These are phyloP conservation scores for Fistulifera solaris DNA, from an alignment of 108 stramenopile genomes.

Conservation along the genomic window DNA sequence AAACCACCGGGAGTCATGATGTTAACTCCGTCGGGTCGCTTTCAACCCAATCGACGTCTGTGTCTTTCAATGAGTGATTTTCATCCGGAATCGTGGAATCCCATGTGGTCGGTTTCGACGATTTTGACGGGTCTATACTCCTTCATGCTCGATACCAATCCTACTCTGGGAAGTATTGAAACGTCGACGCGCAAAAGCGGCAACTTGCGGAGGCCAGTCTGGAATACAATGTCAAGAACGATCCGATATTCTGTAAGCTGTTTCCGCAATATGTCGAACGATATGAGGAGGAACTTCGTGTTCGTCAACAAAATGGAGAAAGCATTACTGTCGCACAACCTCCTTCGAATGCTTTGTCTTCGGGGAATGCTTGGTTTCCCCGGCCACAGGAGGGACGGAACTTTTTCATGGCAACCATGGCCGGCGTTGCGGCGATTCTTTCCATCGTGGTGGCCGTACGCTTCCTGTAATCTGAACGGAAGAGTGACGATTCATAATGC, in stretches of 20 bases:
- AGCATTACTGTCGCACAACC: constrained; percentile 8
- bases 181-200: constrained; percentile 56
- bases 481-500: constrained; percentile 1
- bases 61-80: constrained; percentile 93
- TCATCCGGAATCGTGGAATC: constrained; percentile 87
- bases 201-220: constrained; percentile 74
- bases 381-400: no score
- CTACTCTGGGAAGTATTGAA: constrained; percentile 85
- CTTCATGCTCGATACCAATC: constrained; percentile 89
- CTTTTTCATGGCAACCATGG: constrained; percentile 40
- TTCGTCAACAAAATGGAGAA: constrained; percentile 13
- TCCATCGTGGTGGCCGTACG: constrained; percentile 56
- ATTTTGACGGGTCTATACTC: constrained; percentile 92
- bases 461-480: constrained; percentile 26
- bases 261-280: constrained; percentile 77
- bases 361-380: no score
- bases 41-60: constrained; percentile 70
- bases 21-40: constrained; percentile 89
- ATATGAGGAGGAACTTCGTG: constrained; percentile 36
- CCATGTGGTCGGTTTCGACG: constrained; percentile 93
- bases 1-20: constrained; percentile 94
- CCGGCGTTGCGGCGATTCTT: constrained; percentile 54
- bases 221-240: constrained; percentile 67
- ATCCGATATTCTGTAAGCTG: constrained; percentile 49
- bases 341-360: no score